Base-by-base conservation (phyloP, 345 rosid genomes). In the Sapria himalayana region DNA sequence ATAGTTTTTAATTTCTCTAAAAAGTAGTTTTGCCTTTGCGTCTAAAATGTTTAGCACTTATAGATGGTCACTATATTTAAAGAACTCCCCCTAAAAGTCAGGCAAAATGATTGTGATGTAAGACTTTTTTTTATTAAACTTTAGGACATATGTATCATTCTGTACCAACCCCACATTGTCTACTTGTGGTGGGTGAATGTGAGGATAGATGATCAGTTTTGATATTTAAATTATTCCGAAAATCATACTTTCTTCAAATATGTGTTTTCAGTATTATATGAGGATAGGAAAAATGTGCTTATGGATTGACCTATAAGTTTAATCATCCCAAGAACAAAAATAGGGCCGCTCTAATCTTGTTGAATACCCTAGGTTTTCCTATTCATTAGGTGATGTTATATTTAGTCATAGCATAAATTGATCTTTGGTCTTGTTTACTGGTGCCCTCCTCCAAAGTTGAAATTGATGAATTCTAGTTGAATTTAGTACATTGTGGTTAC, bases 281-380 rank as follows among this genome's bases (percentile, higher is more conserved):
- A 80, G 71, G 75, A 80, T 86, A 31, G 93, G 93, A 36, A 78
- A 80, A 20, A n/a, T 80, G 93, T 69, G 76, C 76, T 57, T 80
- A 73, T 48, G 93, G 86, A 36, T 29, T 78, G 19, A 71, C 86
- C 8, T 80, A 86, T 63, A 80, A 80, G 65, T 80, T 71, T 57
- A 82, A 80, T 54, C 93, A 80, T 54, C 86, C 93, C 42, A 80
- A 73, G 51, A 82, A 79, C 55, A 70, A 81, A 61, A 75, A 79
- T 45, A 85, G 92, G 50, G 92, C 85, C 43, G 92, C 55, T n/a
- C 85, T 76, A 3, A 71, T 73, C 48, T 58, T 58, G 43, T 80
- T 73, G 45, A 80, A 80, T 50, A 29, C 39, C 58, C 52, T 76
- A 4, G 93, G 93, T 47, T 65, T 66, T 39, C 93, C 86, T 24